phyloP scores from a whole-genome alignment of 164 flowering plant genomes.

The Magnolia kwangsiensis region DNA sequence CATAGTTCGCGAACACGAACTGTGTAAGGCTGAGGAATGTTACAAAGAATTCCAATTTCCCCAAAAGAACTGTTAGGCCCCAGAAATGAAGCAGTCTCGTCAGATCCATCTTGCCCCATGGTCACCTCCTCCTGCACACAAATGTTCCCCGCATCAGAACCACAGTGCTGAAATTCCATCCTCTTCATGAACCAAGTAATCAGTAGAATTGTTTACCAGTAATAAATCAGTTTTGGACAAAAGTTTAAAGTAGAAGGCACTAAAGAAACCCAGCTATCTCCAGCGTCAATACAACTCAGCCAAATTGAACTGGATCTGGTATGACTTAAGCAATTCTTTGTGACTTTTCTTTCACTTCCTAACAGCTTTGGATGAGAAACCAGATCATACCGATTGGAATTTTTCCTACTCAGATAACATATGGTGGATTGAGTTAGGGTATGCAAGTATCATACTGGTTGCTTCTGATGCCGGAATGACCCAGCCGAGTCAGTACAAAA shows the following conservation, averaged over 20 bases:
- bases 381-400: background rate
- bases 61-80: constrained; percentile 63
- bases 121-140: constrained; percentile 62
- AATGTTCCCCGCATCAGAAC: background rate
- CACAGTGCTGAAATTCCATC: background rate
- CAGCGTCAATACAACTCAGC: background rate
- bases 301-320: background rate
- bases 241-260: background rate
- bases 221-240: background rate
- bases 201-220: background rate
- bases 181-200: background rate
- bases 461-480: background rate
- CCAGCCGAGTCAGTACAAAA: background rate
- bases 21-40: constrained; percentile 84
- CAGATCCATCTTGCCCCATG: constrained; percentile 57
- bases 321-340: background rate
- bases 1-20: constrained; percentile 79
- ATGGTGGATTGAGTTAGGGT: background rate
- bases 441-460: background rate
- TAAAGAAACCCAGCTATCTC: background rate
- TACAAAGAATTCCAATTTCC: constrained; percentile 79
- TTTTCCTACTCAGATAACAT: background rate
- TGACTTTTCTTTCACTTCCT: background rate
- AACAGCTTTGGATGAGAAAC: background rate
- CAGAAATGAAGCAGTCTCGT: constrained; percentile 46